Conservation (phyloP, 768 basidiomycete species). For the Tubosaeta sp. region DNA sequence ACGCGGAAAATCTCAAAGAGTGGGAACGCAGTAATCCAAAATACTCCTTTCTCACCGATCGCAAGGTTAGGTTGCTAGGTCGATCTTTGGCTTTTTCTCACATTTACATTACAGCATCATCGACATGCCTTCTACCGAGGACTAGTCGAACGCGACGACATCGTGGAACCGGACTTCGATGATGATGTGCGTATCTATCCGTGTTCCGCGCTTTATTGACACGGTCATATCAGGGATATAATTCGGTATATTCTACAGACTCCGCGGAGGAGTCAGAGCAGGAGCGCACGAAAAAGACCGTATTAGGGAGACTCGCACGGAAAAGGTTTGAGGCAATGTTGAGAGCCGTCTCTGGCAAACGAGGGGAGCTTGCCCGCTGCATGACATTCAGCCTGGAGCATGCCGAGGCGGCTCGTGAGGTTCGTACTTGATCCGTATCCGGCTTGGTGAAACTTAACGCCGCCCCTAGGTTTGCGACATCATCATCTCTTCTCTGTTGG, state of each 20-base stretch:
- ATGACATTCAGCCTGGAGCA: constrained; percentile 98
- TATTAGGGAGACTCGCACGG: constrained; percentile 74
- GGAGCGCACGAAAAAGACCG: constrained; percentile 73
- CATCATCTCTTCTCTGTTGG: constrained; percentile 81
- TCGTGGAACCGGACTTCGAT: constrained; percentile 67
- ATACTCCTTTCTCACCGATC: constrained; percentile 69
- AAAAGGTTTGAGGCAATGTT: constrained; percentile 89
- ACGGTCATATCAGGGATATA: constrained; percentile 58
- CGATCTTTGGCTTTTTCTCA: constrained; percentile 3
- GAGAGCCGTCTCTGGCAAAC: constrained; percentile 75
- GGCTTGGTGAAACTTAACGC: constrained; percentile 1
- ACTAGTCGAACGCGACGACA: constrained; percentile 54
- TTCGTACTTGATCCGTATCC: constrained; percentile 27
- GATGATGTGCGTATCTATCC: constrained; percentile 54
- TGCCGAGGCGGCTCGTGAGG: constrained; percentile 93
- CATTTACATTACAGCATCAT: constrained; percentile 48
- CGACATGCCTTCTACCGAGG: constrained; percentile 69
- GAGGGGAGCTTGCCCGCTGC: constrained; percentile 88
- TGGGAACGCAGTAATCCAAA: constrained; percentile 79
- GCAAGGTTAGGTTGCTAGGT: constrained; percentile 40
- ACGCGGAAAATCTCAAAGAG: constrained; percentile 69
- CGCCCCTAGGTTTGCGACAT: constrained; percentile 74
- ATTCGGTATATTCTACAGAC: constrained; percentile 87
- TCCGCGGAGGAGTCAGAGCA: constrained; percentile 92
- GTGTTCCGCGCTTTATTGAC: constrained; percentile 6